Conservation (phyloP, 2,329 filamentous ascomycete species). For the Hypoxylon sp. region DNA sequence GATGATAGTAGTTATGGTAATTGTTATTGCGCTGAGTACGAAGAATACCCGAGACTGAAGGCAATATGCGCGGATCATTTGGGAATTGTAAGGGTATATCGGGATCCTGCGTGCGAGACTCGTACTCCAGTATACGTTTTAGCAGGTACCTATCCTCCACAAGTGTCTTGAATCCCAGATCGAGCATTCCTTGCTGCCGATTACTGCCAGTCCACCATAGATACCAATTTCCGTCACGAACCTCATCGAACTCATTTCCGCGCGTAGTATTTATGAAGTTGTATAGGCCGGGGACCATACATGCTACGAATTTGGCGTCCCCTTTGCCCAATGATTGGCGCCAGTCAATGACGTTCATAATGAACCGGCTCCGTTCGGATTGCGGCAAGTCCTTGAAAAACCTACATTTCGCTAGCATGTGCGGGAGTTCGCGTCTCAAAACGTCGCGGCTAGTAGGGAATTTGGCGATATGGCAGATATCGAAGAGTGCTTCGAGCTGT, state of each 20-base stretch:
- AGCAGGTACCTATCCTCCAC: neutral
- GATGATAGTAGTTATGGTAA: neutral
- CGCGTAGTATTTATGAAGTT: neutral
- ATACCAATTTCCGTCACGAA: constrained; percentile 3
- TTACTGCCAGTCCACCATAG: neutral
- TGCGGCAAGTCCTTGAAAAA: neutral
- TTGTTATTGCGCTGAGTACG: neutral
- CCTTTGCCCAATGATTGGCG: neutral
- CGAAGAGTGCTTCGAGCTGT: neutral
- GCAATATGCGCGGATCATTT: neutral
- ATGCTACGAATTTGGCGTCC: neutral
- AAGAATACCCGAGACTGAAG: neutral
- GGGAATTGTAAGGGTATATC: neutral
- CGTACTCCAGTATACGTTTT: neutral
- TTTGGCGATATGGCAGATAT: neutral
- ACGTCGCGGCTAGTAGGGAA: neutral
- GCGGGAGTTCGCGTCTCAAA: neutral
- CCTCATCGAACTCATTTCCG: neutral
- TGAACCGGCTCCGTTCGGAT: neutral
- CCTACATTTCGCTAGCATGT: neutral
- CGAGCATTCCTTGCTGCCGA: neutral
- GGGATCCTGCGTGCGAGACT: neutral
- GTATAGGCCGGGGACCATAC: neutral
- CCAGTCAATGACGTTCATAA: constrained; percentile 1
- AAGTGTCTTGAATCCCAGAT: neutral